Evolutionary conservation across 2,329 filamentous ascomycete species (phyloP).

Genomic region (Fusarium dimerum): DNA sequence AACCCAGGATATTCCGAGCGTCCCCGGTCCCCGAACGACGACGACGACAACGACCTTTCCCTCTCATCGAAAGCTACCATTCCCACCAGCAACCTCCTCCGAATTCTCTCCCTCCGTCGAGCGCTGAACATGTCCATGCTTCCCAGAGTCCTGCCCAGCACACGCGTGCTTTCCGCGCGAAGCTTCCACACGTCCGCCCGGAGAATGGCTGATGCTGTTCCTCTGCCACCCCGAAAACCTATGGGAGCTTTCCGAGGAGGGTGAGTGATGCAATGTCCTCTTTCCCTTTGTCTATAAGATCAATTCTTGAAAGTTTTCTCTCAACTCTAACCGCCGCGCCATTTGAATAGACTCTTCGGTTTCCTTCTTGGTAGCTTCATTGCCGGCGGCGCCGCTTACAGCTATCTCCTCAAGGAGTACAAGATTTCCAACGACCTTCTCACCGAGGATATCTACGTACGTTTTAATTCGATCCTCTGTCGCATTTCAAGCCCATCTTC

Average conservation of each 20-base stretch:
- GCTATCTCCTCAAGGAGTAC: conserved; percentile 92
- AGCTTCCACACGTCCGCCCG: conserved; percentile 54
- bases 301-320: background rate
- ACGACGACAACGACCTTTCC: conserved; percentile 14
- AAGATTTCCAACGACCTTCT: conserved; percentile 89
- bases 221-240: conserved; percentile 58
- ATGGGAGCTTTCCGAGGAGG: conserved; percentile 63
- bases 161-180: conserved; percentile 39
- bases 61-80: conserved; percentile 21
- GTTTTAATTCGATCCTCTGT: conserved; percentile 38
- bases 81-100: conserved; percentile 15
- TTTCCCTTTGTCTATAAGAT: background rate
- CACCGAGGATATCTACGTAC: conserved; percentile 93
- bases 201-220: conserved; percentile 45
- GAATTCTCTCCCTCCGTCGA: conserved; percentile 1
- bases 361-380: conserved; percentile 85
- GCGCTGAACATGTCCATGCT: conserved; percentile 40
- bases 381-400: conserved; percentile 81
- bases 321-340: conserved; percentile 4
- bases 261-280: conserved; percentile 40
- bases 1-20: conserved; percentile 31
- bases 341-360: conserved; percentile 70
- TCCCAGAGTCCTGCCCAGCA: conserved; percentile 46
- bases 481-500: background rate
- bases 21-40: conserved; percentile 10